Evolutionary conservation across 2,329 filamentous ascomycete genomes (phyloP), one percentile per base, ranked within the genome.

Genomic region (Rhynchosporium secalis): DNA sequence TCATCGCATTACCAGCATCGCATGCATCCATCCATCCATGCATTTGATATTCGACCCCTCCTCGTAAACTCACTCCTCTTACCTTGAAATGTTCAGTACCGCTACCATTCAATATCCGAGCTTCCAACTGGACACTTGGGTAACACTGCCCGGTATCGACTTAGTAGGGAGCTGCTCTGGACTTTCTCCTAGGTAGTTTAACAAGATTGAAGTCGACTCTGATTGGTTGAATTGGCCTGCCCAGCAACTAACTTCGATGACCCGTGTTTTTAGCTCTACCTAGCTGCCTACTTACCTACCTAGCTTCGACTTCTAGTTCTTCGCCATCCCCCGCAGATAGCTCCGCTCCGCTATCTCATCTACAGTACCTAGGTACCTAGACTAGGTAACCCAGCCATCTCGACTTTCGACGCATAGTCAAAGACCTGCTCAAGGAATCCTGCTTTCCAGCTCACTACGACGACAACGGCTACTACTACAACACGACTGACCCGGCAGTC

Each of bases 371-470:
- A 20, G 20, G 20, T 20, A 20, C 20, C 20, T 20, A 20, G 20
- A 20, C 20, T 20, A 20, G 20, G 20, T 20, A 20, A 20, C 33
- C 9, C 33, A 36, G 33, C 33, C 33, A 36, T 36, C 33, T 36
- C 33, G 33, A 36, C 33, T 36, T 10, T 36, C 33, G 33, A 36
- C 33, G 5, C 33, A 36, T 36, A 36, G 33, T 5, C 9, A 36
- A 1, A 36, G 33, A 5, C 33, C 33, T 5, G 33, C 9, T 36
- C 33, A 5, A 6, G 33, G 33, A 40, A 54, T 36, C 49, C 49
- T 54, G 49, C 49, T 54, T 54, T 54, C 15, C 49, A 15, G 9
- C 15, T 54, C 49, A 54, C 49, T 40, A 52, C 48, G 20, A 38
- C 48, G 10, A 52, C 13, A 12, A 43, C 4, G 10, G 15, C 12